Conservation (phyloP, 257 asterid genomes). For the Solanum dulcamara region DNA sequence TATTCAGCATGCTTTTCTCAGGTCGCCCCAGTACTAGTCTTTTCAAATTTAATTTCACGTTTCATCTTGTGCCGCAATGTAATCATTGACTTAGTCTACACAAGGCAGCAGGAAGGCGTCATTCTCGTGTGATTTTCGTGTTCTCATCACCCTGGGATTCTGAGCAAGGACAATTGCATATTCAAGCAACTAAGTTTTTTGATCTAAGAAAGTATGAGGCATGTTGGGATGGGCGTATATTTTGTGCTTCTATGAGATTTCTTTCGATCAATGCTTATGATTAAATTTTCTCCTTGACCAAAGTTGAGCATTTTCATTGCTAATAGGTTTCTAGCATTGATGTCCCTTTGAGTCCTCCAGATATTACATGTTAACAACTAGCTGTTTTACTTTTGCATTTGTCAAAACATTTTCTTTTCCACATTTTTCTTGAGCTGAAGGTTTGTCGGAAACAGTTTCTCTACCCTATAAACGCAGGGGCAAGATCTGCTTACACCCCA, state of each 20-base stretch:
- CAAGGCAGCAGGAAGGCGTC: neutral
- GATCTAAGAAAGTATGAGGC: neutral
- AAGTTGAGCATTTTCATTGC: neutral
- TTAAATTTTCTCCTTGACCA: neutral
- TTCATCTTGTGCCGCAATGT: neutral
- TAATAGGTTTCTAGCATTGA: neutral
- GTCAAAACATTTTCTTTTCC: neutral
- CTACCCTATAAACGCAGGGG: neutral
- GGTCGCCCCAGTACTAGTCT: slow-evolving; percentile 32
- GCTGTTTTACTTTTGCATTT: neutral
- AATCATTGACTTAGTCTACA: neutral
- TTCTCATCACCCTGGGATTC: slow-evolving; percentile 5
- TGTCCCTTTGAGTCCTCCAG: neutral
- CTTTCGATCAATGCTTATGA: neutral
- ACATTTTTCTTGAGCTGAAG: neutral
- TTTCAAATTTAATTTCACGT: slow-evolving; percentile 6
- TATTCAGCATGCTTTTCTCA: slow-evolving; percentile 65
- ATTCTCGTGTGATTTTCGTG: slow-evolving; percentile 5
- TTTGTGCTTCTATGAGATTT: neutral
- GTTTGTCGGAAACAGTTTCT: neutral
- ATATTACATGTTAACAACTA: neutral
- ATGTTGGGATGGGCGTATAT: neutral
- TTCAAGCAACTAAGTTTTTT: neutral
- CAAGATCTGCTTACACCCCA: neutral
- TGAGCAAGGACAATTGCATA: slow-evolving; percentile 8